Conservation (phyloP, 2,329 filamentous ascomycete species). For the Paracoccidioides lutzii region DNA sequence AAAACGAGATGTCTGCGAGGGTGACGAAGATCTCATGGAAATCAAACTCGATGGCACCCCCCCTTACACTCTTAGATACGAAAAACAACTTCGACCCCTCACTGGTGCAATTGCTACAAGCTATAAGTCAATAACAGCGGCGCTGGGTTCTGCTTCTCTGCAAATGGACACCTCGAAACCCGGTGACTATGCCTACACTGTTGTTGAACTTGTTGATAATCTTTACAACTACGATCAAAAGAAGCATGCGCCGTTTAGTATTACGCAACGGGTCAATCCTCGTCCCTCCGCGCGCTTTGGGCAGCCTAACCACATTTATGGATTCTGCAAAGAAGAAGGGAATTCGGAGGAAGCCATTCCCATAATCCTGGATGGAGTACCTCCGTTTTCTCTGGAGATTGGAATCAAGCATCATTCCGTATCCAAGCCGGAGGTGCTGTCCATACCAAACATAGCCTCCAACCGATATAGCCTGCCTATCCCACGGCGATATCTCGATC, state of each 20-base stretch:
- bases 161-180: constrained; percentile 75
- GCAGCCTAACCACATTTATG: constrained; percentile 84
- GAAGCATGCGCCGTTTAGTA: constrained; percentile 51
- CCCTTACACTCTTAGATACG: constrained; percentile 73
- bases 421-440: constrained; percentile 64
- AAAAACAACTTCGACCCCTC: constrained; percentile 58
- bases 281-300: constrained; percentile 71
- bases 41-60: constrained; percentile 65
- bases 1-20: constrained; percentile 82
- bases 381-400: constrained; percentile 82
- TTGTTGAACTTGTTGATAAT: constrained; percentile 68
- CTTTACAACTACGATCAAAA: constrained; percentile 65
- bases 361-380: constrained; percentile 65
- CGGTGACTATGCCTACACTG: constrained; percentile 75
- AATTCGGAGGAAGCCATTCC: constrained; percentile 77
- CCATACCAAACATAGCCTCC: constrained; percentile 64
- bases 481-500: constrained; percentile 67
- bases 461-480: constrained; percentile 69
- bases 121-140: constrained; percentile 62
- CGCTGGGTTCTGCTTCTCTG: constrained; percentile 62
- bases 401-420: constrained; percentile 86
- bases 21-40: constrained; percentile 81
- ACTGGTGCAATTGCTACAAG: constrained; percentile 53
- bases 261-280: constrained; percentile 74
- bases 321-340: constrained; percentile 80